Evolutionary conservation across 495 filamentous ascomycete genomes (phyloP).

Genomic region (Tuber aestivum): DNA sequence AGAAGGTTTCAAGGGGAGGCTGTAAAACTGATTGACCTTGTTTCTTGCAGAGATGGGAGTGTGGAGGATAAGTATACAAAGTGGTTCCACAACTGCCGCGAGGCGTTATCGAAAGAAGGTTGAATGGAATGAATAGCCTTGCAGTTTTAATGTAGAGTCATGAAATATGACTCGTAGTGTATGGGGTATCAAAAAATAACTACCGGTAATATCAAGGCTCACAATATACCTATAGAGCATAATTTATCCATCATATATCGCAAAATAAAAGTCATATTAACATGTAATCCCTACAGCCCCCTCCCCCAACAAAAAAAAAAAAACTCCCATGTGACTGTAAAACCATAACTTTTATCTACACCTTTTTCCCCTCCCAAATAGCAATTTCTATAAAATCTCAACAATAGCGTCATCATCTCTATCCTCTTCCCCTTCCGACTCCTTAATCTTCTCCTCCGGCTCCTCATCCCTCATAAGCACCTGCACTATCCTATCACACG

Average conservation of each 20-base stretch:
- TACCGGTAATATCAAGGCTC: background rate
- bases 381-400: slow-evolving; percentile 42
- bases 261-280: background rate
- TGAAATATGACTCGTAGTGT: background rate
- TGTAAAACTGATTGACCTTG: slow-evolving; percentile 23
- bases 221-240: background rate
- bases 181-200: background rate
- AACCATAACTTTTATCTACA: background rate
- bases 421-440: slow-evolving; percentile 42
- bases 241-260: background rate
- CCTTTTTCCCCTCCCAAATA: background rate
- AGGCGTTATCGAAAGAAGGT: slow-evolving; percentile 24
- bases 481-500: slow-evolving; percentile 83
- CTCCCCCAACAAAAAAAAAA: background rate
- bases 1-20: slow-evolving; percentile 28
- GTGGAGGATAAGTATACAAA: slow-evolving; percentile 34
- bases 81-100: slow-evolving; percentile 35
- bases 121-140: background rate
- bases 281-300: background rate
- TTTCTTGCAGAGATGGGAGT: slow-evolving; percentile 15
- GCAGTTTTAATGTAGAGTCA: background rate
- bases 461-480: slow-evolving; percentile 80
- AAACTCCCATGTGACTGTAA: background rate
- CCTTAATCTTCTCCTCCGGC: slow-evolving; percentile 19
- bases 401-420: slow-evolving; percentile 49